Base-by-base conservation (phyloP, 2,329 filamentous ascomycete genomes). In the Verruconis gallopava region DNA sequence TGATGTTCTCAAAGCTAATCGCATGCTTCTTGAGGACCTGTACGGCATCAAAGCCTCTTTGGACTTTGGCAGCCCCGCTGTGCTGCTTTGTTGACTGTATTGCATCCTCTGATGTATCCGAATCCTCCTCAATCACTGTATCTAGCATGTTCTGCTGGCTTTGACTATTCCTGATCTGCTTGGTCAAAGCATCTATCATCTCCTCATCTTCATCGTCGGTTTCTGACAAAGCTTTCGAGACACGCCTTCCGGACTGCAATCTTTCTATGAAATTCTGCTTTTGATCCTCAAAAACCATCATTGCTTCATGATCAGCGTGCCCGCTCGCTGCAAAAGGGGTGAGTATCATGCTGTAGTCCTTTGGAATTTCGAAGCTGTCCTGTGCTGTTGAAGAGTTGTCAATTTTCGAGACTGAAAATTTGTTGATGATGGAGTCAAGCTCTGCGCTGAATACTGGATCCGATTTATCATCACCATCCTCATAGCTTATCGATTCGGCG, bases 21-120 rank as follows among this genome's bases (percentile, higher is more conserved):
- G 59, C 59, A 51, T 60, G 57, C 37, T 59, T 60, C 36, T 55
- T 59, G 40, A 62, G 60, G 34, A 62, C 43, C 17, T 62, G 57
- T 25, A 57, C 51, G 14, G 59, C 58, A 40, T 62, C 58, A 40
- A 62, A 62, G 9, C 25, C 25, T 30, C 25, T 9, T 20, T 39
- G 37, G 13, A 28, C 14, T 21, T 25, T 12, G 15, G 21, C 17
- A n/a, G n/a, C 17, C 2, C 15, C 14, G 3, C 5, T n/a, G n/a
- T 5, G 36, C n/a, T 15, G 17, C 21, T 42, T 44, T 12, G 28
- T n/a, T n/a, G n/a, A n/a, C n/a, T n/a, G n/a, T n/a, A n/a, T n/a
- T n/a, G n/a, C n/a, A n/a, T n/a, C n/a, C 25, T 30, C 25, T n/a
- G 6, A 9, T n/a, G n/a, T 30, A 30, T 30, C 25, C n/a, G 25